Base-by-base conservation (phyloP, 2,329 filamentous ascomycete species). In the Keithomyces neogunnii region DNA sequence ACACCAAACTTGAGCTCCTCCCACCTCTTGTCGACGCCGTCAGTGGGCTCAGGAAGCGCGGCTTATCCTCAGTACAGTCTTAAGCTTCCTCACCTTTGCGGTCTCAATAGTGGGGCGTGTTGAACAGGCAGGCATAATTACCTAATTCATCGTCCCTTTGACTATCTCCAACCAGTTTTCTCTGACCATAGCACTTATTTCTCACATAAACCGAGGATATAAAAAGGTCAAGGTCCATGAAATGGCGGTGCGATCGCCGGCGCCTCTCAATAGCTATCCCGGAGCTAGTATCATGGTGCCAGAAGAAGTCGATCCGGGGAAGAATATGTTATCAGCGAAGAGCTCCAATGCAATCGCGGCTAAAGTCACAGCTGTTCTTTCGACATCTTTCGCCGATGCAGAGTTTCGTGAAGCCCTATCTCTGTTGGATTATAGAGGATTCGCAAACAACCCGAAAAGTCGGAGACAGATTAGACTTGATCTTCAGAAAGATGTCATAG, bases 401-500 rank as follows among this genome's bases (percentile, higher is more conserved):
- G 92, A 96, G 59, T 95, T 97, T 59, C 82, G 89, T 57, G 88
- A 95, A 73, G 85, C 90, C 11, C 72, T 99, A 32, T 75, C 80
- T 49, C 81, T 93, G 1, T 73, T 97, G 26, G 92, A 96, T 68
- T 73, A 81, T 47, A 80, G 88, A 36, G 77, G 77, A 1, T 67
- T 90, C 11, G 73, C 78, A 51, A 96, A 95, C 64, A 88, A 82
- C 10, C 77, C 88, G 8, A 87, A 91, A 57, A 86, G 84, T 3
- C 80, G 93, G 48, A 82, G 92, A 5, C 85, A 88, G 53, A 71
- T 97, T 13, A 83, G 91, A 13, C 70, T 95, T 1, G 84, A 95
- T 63, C 77, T 95, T 1, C 90, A 97, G 65, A 92, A 87, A 66
- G 91, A 97, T 63, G 88, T 96, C 38, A 91, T 97, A 51, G 82